Evolutionary conservation across 2,329 filamentous ascomycete species (phyloP), one percentile per base, ranked within the genome.

Genomic region (Calycina herbarum): DNA sequence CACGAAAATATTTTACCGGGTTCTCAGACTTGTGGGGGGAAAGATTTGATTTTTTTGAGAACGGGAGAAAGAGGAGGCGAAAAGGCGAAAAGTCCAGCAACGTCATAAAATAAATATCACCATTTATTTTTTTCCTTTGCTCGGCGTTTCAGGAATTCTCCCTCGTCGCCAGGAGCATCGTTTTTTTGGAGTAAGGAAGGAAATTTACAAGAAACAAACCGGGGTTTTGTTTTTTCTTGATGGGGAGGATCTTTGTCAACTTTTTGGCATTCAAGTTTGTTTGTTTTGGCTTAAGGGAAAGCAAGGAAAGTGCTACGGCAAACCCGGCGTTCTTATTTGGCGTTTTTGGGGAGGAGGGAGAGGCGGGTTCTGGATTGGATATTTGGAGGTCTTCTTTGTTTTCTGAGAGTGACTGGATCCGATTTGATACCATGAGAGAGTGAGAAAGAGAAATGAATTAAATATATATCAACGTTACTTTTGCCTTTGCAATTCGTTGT

Each of bases 1-100:
- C 62, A 68, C 62, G 70, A 71, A 71, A 70, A 70, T 31, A 62
- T 57, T 63, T 65, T 54, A 68, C 59, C 13, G 35, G 20, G 31
- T 57, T 20, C 56, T 33, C 56, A 62, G 42, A 63, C 33, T 51
- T 57, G 38, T 20, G n/a, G 33, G 35, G 62, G 54, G 64, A 65
- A 45, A 64, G 35, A 61, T 29, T 42, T 29, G 24, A n/a, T 64
- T 64, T 54, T 64, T n/a, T 59, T 64, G 57, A 54, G 48, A 27
- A 27, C 59, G 40, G 13, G 59, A 48, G 27, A 38, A n/a, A 27
- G 31, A 20, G n/a, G 24, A 11, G 13, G 40, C 20, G n/a, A 17
- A 58, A 33, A 59, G 57, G 57, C 35, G 35, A 42, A 17, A 33
- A 33, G 48, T 27, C 48, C 48, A 54, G 48, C 48, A 24, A 54